Evolutionary conservation across 768 basidiomycete species (phyloP).

Genomic region (Filobasidium floriforme): DNA sequence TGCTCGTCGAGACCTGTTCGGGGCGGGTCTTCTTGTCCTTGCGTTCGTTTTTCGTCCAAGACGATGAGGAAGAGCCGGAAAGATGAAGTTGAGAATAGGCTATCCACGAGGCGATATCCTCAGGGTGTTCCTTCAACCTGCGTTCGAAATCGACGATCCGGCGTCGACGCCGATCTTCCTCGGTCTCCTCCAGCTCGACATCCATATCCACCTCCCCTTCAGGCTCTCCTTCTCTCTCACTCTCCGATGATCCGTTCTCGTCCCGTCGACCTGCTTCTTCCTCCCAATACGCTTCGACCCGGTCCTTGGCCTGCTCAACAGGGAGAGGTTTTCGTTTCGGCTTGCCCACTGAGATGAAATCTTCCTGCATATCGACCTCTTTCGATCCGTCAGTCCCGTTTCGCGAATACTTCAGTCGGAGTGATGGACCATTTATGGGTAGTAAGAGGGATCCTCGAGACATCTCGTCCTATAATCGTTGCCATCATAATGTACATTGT

Average conservation of each 20-base stretch:
- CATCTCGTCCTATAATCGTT: neutral
- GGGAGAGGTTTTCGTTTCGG: neutral
- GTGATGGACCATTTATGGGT: neutral
- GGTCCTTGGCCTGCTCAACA: neutral
- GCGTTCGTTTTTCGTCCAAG: constrained; percentile 23
- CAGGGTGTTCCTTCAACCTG: constrained; percentile 30
- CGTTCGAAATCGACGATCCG: constrained; percentile 34
- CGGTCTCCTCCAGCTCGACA: constrained; percentile 32
- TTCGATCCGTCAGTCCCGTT: neutral
- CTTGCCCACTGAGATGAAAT: neutral
- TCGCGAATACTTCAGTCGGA: neutral
- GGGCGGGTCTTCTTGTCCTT: constrained; percentile 11
- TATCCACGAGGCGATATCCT: constrained; percentile 40
- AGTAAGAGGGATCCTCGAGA: neutral
- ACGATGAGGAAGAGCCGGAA: constrained; percentile 17
- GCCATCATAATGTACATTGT: neutral
- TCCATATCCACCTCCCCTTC: constrained; percentile 21
- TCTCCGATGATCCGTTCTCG: neutral
- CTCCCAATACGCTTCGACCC: neutral
- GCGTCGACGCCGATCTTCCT: constrained; percentile 27
- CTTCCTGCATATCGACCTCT: constrained; percentile 4
- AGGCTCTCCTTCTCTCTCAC: neutral
- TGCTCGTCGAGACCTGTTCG: neutral
- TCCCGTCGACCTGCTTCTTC: neutral
- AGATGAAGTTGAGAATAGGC: constrained; percentile 33